These are phyloP conservation scores for Corymbia citriodora DNA, from an alignment of 441 rosid species.

Conservation along the genomic window DNA sequence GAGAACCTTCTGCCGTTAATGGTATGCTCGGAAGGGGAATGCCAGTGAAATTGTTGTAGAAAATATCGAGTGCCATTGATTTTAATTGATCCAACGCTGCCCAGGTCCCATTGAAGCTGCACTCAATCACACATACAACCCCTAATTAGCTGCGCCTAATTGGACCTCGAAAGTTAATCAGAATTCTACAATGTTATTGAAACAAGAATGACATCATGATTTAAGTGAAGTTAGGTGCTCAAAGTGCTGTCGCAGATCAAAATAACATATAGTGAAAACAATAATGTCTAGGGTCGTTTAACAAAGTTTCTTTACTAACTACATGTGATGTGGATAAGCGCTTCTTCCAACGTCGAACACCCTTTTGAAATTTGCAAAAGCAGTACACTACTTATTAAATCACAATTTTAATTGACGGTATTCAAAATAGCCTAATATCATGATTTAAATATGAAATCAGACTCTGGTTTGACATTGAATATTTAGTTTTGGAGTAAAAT, in stretches of 20 bases:
- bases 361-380: neutral
- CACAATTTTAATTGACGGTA: neutral
- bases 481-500: neutral
- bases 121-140: neutral
- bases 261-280: neutral
- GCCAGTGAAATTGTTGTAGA: neutral
- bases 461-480: neutral
- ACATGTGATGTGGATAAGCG: neutral
- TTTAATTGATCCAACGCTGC: neutral
- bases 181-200: neutral
- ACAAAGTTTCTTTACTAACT: neutral
- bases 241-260: neutral
- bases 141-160: neutral
- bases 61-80: neutral
- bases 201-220: neutral
- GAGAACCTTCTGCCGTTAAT: neutral
- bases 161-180: neutral
- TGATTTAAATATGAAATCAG: neutral
- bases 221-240: neutral
- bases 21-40: neutral
- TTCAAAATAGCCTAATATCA: neutral
- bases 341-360: neutral
- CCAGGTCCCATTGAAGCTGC: neutral
- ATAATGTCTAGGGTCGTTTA: neutral
- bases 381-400: neutral